These are phyloP conservation scores for Globisporangium nagaii DNA, from an alignment of 352 stramenopile species.

Conservation along the genomic window DNA sequence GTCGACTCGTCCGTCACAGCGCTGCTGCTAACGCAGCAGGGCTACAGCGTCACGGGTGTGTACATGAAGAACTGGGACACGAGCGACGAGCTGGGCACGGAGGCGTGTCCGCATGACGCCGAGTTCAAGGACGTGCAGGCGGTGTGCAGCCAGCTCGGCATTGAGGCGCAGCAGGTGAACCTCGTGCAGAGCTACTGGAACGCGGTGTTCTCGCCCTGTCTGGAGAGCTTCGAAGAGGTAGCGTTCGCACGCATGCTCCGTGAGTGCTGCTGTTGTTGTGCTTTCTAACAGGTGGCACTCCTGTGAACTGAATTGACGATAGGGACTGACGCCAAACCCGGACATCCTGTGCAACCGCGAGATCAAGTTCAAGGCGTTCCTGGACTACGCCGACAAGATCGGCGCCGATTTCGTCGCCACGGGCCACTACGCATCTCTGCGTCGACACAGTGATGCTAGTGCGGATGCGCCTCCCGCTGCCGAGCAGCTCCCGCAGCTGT, in stretches of 20 bases:
- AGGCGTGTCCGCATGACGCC: conserved; percentile 81
- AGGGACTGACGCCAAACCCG: conserved; percentile 89
- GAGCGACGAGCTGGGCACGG: conserved; percentile 87
- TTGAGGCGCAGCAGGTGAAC: conserved; percentile 84
- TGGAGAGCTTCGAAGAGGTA: conserved; percentile 81
- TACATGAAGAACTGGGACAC: conserved; percentile 99
- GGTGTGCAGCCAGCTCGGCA: conserved; percentile 89
- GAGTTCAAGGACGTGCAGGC: conserved; percentile 92
- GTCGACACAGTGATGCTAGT: conserved; percentile 14
- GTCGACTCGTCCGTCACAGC: conserved; percentile 97
- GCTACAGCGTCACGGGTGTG: conserved; percentile 92
- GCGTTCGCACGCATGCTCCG: neutral
- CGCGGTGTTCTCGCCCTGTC: conserved; percentile 95
- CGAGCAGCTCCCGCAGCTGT: conserved; percentile 48
- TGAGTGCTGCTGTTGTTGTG: no score
- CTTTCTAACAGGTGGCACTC: no score
- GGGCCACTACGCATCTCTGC: conserved; percentile 93
- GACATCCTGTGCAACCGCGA: conserved; percentile 96
- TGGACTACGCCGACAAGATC: conserved; percentile 83
- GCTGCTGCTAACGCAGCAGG: conserved; percentile 86
- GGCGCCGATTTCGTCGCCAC: conserved; percentile 92
- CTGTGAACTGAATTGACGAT: neutral
- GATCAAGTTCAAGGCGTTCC: conserved; percentile 98
- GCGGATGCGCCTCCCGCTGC: no score
- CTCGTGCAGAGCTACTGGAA: conserved; percentile 97